Evolutionary conservation across 306 rosid species (phyloP).

Genomic region (Argentina anserina): DNA sequence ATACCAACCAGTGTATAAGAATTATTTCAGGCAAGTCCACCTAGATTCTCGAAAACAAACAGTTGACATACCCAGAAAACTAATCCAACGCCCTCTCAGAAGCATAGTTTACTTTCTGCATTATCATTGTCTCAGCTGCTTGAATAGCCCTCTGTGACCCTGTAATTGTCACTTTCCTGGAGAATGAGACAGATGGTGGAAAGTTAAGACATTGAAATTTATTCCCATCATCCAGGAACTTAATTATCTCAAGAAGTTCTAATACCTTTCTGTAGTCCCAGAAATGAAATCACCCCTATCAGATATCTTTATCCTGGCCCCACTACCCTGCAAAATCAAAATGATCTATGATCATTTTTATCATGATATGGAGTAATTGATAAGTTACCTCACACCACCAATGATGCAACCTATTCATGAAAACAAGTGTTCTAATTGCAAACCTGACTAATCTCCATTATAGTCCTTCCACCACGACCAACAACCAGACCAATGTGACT

Average conservation of each 20-base stretch:
- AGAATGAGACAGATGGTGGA: slow-evolving; percentile 12
- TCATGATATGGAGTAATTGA: slow-evolving; percentile 12
- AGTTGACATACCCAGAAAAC: slow-evolving; percentile 26
- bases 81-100: slow-evolving; percentile 68
- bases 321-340: slow-evolving; percentile 61
- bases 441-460: slow-evolving; percentile 95
- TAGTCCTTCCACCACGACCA: slow-evolving; percentile 97
- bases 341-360: slow-evolving; percentile 18
- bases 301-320: slow-evolving; percentile 98
- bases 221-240: slow-evolving; percentile 6
- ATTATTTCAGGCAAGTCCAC: slow-evolving; percentile 34
- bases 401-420: background rate
- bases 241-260: background rate
- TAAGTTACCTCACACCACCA: background rate
- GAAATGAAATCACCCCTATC: slow-evolving; percentile 96
- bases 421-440: slow-evolving; percentile 15
- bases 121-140: slow-evolving; percentile 80
- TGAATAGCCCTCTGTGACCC: slow-evolving; percentile 94
- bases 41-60: slow-evolving; percentile 29
- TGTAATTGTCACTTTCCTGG: slow-evolving; percentile 96
- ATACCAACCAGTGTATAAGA: slow-evolving; percentile 43
- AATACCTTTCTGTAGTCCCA: slow-evolving; percentile 94
- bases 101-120: slow-evolving; percentile 92
- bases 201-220: background rate
- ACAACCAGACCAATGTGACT: slow-evolving; percentile 91